Conservation (phyloP, 2,329 filamentous ascomycete genomes). For the Verticillium longisporum region DNA sequence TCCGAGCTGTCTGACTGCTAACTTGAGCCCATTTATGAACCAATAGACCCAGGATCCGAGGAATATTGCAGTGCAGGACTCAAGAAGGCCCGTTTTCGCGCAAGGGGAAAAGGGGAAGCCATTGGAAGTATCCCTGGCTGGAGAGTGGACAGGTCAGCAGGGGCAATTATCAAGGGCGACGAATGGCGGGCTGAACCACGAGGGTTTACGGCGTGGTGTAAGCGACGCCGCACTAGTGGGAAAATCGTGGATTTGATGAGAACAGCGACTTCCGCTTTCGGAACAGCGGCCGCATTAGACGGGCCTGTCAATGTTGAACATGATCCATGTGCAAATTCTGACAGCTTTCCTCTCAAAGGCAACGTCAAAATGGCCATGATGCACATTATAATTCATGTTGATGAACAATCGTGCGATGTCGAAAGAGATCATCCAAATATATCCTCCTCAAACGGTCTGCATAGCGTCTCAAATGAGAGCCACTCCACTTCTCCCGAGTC, state of each 20-base stretch:
- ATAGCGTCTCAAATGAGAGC: conserved; percentile 9
- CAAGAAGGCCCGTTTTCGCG: neutral
- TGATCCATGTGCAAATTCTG: neutral
- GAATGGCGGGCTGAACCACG: neutral
- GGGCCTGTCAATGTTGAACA: neutral
- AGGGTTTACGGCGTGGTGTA: neutral
- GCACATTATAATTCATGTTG: neutral
- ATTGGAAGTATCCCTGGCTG: neutral
- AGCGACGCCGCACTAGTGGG: neutral
- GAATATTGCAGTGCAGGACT: neutral
- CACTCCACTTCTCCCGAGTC: conserved; percentile 7
- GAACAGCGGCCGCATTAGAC: neutral
- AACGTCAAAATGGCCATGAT: too few relatives aligned
- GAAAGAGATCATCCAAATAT: conserved; percentile 4
- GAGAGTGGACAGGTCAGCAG: neutral
- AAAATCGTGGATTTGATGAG: neutral
- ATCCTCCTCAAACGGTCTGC: conserved; percentile 6
- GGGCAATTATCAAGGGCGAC: neutral
- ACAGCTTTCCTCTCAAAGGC: neutral
- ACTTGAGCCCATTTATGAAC: too few relatives aligned
- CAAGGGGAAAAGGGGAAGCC: neutral
- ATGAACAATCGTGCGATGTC: neutral
- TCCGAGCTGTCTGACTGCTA: too few relatives aligned
- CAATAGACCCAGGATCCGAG: too few relatives aligned
- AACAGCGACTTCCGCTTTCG: neutral